Conservation (phyloP, 192 early-diverging fungal species). For the Coemansia erecta region DNA sequence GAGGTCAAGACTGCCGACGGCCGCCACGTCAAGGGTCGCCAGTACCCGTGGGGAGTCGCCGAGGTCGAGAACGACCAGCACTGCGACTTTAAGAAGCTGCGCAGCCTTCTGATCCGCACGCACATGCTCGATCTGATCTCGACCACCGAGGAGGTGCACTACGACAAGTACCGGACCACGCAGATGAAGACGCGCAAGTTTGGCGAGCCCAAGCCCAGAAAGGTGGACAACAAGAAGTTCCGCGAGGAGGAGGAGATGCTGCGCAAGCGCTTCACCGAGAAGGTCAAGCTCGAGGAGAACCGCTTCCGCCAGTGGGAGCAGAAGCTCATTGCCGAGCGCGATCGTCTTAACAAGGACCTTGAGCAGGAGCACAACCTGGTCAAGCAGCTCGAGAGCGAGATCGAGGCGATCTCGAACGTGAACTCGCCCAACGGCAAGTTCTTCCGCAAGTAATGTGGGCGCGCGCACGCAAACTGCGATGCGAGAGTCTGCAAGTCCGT, state of each 20-base stretch:
- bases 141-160: conserved; percentile 93
- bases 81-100: conserved; percentile 97
- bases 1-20: conserved; percentile 84
- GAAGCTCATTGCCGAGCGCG: conserved; percentile 89
- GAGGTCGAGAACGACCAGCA: conserved; percentile 99
- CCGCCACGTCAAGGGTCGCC: conserved; percentile 87
- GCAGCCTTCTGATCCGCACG: conserved; percentile 92
- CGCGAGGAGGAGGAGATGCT: conserved; percentile 97
- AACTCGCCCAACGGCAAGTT: conserved; percentile 54
- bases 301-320: conserved; percentile 99
- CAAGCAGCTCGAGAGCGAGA: conserved; percentile 88
- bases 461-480: no score
- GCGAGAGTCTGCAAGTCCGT: no score
- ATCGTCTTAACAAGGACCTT: conserved; percentile 97
- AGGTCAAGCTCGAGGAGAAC: conserved; percentile 95
- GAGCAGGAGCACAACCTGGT: conserved; percentile 92
- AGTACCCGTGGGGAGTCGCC: conserved; percentile 98
- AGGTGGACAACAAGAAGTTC: conserved; percentile 88
- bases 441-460: conserved; percentile 55
- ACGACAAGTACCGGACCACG: conserved; percentile 85
- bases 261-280: conserved; percentile 95
- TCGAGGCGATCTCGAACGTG: conserved; percentile 49
- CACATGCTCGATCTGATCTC: conserved; percentile 97
- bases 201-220: conserved; percentile 79
- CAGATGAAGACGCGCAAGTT: conserved; percentile 90